Percentiles rank a stretch among this genome's conserved stretches.
phyloP scores from a whole-genome alignment of 345 rosid genomes.

The Eucalyptus sp. region DNA sequence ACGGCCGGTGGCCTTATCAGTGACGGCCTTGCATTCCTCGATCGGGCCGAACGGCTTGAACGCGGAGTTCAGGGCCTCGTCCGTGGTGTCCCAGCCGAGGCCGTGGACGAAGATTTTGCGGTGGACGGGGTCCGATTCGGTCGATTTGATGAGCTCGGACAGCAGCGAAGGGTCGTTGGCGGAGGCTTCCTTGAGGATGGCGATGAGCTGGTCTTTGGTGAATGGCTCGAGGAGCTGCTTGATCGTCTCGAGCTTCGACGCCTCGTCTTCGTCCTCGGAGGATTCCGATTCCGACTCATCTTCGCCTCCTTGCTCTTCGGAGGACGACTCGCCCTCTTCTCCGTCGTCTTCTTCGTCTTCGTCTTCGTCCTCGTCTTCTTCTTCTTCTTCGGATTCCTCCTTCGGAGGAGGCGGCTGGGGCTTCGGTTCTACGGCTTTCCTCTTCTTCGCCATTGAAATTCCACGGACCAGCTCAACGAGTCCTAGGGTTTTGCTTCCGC shows the following conservation, averaged over 20 bases:
- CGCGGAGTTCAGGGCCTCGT: conserved; percentile 36
- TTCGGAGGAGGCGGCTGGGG: conserved; percentile 16
- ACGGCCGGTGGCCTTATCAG: conserved; percentile 49
- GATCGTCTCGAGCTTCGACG: conserved; percentile 31
- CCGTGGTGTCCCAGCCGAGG: conserved; percentile 69
- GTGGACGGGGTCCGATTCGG: conserved; percentile 55
- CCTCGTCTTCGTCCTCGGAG: neutral
- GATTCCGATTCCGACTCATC: neutral
- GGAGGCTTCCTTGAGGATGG: conserved; percentile 45
- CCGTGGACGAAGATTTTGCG: conserved; percentile 78
- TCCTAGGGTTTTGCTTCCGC: neutral
- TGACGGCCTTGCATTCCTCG: conserved; percentile 70
- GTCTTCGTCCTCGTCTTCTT: conserved; percentile 17
- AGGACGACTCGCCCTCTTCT: neutral
- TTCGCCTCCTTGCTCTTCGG: conserved; percentile 1
- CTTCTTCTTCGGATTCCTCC: conserved; percentile 3
- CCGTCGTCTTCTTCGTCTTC: neutral
- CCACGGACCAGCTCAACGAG: neutral
- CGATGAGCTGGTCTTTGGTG: conserved; percentile 43
- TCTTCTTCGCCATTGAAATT: conserved; percentile 1
- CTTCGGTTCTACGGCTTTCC: neutral
- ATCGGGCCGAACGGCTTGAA: conserved; percentile 63
- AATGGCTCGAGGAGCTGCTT: conserved; percentile 53
- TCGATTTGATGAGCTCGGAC: conserved; percentile 25
- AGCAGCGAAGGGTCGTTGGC: conserved; percentile 27